Evolutionary conservation across 371 early-diverging fungal species (phyloP).

Genomic region (Circinella umbellata): DNA sequence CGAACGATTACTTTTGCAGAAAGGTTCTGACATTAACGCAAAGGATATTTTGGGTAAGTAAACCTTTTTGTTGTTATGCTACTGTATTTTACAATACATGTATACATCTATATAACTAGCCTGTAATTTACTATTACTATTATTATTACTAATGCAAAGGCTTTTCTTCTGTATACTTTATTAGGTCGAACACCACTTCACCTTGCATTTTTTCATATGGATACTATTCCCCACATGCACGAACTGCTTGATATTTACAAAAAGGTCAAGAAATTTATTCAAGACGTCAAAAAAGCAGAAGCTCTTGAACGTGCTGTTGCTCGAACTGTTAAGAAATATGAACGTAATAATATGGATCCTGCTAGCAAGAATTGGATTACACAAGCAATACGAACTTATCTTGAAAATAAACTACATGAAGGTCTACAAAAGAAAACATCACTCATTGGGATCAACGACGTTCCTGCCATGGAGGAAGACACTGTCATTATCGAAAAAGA

Average conservation of each 20-base stretch:
- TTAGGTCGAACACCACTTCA: constrained; percentile 63
- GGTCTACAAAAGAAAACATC: neutral
- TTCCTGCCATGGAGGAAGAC: neutral
- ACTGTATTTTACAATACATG: neutral
- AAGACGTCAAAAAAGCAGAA: neutral
- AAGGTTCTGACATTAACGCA: constrained; percentile 54
- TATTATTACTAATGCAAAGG: no score
- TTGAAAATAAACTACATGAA: neutral
- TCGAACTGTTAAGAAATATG: neutral
- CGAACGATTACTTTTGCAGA: constrained; percentile 50
- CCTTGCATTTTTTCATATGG: constrained; percentile 46
- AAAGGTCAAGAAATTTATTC: constrained; percentile 8
- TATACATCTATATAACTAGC: neutral
- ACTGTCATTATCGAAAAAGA: neutral
- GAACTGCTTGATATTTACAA: constrained; percentile 17
- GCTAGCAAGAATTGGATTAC: constrained; percentile 2
- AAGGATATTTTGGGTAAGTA: constrained; percentile 48
- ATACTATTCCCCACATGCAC: constrained; percentile 50
- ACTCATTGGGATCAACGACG: neutral
- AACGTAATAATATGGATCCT: neutral
- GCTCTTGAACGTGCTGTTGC: neutral
- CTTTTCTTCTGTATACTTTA: neutral
- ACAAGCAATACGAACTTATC: neutral
- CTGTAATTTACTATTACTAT: no score
- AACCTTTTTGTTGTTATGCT: neutral